phyloP scores from a whole-genome alignment of 129 eudicot species.

The Ambrosia trifida region DNA sequence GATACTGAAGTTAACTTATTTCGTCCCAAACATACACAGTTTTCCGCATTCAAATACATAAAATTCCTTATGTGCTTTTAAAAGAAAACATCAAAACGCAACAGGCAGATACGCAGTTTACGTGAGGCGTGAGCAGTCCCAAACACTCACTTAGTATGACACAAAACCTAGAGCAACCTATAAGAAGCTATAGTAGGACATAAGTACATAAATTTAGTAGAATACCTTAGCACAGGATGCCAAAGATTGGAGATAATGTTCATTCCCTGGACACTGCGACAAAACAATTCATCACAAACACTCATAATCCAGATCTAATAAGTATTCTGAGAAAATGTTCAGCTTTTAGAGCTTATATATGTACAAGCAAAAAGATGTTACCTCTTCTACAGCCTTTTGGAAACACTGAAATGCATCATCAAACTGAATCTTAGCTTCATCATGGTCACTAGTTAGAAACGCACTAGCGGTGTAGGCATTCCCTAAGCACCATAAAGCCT shows the following conservation, averaged over 20 bases:
- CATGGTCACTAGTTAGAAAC: conserved; percentile 46
- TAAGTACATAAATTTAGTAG: background rate
- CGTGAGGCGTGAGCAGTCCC: background rate
- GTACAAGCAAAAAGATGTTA: conserved; percentile 12
- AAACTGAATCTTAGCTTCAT: conserved; percentile 45
- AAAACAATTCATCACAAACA: conserved; percentile 23
- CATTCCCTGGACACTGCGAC: conserved; percentile 55
- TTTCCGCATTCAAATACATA: background rate
- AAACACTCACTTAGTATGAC: background rate
- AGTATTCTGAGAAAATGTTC: background rate
- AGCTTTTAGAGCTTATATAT: conserved; percentile 7
- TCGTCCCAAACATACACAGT: background rate
- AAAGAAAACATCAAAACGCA: background rate
- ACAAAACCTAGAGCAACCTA: conserved; percentile 15
- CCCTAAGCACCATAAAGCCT: conserved; percentile 61
- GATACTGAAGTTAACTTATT: background rate
- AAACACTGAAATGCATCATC: conserved; percentile 45
- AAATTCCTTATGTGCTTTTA: background rate
- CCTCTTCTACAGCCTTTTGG: conserved; percentile 59
- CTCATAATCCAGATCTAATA: conserved; percentile 9
- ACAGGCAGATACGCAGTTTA: background rate
- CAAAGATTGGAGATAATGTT: conserved; percentile 52
- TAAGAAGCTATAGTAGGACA: conserved; percentile 4
- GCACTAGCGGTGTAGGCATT: conserved; percentile 58
- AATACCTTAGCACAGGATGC: conserved; percentile 52